These are phyloP conservation scores for Eutrema japonicum DNA, from an alignment of 345 rosid species.

Conservation along the genomic window DNA sequence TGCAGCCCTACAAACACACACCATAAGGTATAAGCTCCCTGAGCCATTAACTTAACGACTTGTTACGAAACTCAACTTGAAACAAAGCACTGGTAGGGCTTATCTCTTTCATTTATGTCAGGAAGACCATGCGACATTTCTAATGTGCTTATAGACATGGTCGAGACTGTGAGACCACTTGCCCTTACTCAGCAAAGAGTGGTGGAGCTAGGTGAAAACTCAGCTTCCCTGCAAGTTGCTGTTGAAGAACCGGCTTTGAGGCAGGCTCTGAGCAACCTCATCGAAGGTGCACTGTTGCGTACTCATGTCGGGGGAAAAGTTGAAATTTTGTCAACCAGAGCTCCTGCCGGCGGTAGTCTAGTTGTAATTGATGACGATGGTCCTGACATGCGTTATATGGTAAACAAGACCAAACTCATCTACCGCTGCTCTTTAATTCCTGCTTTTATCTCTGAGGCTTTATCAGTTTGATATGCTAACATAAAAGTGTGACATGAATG, in stretches of 20 bases:
- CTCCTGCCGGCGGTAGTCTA: slow-evolving; percentile 85
- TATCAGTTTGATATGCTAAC: slow-evolving; percentile 8
- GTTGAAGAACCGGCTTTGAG: slow-evolving; percentile 85
- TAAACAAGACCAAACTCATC: slow-evolving; percentile 41
- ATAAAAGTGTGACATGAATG: slow-evolving; percentile 22
- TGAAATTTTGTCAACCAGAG: slow-evolving; percentile 66
- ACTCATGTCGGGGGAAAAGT: slow-evolving; percentile 81
- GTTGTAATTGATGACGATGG: slow-evolving; percentile 90
- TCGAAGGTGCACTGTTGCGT: slow-evolving; percentile 94
- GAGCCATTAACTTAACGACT: slow-evolving; percentile 8
- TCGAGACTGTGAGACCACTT: slow-evolving; percentile 79
- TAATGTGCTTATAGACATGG: slow-evolving; percentile 72
- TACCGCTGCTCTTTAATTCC: not conserved
- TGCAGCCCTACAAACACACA: slow-evolving; percentile 61
- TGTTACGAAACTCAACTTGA: slow-evolving; percentile 15
- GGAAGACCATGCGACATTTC: slow-evolving; percentile 94
- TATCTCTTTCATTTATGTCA: slow-evolving; percentile 67
- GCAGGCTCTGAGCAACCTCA: slow-evolving; percentile 91
- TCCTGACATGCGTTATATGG: slow-evolving; percentile 96
- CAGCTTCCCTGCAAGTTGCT: slow-evolving; percentile 69
- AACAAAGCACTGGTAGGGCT: slow-evolving; percentile 33
- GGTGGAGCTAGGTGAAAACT: slow-evolving; percentile 60
- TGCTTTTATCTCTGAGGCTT: not conserved
- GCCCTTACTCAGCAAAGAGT: slow-evolving; percentile 76
- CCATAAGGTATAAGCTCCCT: slow-evolving; percentile 58